phyloP scores from a whole-genome alignment of 768 basidiomycete genomes.

The Calvatia gigantea region DNA sequence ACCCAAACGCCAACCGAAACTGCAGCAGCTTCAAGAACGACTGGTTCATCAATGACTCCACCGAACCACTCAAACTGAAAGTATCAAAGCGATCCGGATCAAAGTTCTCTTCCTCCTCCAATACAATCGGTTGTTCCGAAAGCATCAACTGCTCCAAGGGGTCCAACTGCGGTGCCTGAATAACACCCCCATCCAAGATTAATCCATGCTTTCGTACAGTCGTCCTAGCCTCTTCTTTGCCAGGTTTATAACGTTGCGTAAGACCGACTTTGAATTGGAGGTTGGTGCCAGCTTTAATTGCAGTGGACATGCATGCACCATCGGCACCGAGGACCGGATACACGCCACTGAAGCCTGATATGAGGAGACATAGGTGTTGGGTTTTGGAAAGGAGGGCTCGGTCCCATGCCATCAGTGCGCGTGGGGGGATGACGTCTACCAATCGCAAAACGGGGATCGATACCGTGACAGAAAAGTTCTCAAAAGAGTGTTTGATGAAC shows the following conservation, averaged over 20 bases:
- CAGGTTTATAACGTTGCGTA: conserved; percentile 57
- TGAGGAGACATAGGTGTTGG: conserved; percentile 61
- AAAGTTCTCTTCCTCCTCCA: conserved; percentile 27
- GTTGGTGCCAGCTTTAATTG: conserved; percentile 29
- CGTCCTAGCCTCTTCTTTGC: conserved; percentile 42
- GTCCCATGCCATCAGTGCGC: conserved; percentile 75
- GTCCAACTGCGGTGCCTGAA: conserved; percentile 16
- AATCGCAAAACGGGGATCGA: conserved; percentile 54
- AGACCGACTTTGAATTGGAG: conserved; percentile 64
- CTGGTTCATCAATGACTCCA: conserved; percentile 60
- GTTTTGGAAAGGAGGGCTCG: conserved; percentile 52
- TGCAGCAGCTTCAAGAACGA: conserved; percentile 52
- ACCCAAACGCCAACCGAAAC: conserved; percentile 43
- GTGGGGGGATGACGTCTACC: conserved; percentile 51
- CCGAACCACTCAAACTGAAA: conserved; percentile 61
- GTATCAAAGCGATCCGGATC: conserved; percentile 47
- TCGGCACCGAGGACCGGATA: conserved; percentile 51
- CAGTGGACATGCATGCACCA: conserved; percentile 34
- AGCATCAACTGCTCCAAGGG: conserved; percentile 14
- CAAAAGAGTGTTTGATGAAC: conserved; percentile 41
- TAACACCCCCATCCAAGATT: conserved; percentile 39
- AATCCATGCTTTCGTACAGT: conserved; percentile 48
- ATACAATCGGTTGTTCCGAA: conserved; percentile 12
- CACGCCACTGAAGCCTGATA: conserved; percentile 48
- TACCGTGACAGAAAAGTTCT: conserved; percentile 50